Evolutionary conservation across 139 green algal species (phyloP).

Genomic region (Diplosphaera chodatii): DNA sequence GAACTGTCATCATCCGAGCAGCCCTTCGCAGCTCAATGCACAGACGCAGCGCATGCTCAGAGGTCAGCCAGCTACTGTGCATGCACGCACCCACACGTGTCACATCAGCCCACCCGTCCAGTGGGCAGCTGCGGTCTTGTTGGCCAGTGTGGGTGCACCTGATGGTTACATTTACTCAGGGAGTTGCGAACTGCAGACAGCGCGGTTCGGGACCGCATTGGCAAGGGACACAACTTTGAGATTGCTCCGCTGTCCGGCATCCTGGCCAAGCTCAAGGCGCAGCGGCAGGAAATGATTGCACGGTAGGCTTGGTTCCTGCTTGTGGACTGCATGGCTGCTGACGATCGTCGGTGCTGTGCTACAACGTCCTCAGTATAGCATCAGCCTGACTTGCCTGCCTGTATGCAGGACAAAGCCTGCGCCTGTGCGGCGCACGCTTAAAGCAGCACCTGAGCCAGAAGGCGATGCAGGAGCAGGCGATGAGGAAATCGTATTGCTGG

Average conservation of each 20-base stretch:
- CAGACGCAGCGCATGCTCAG: slow-evolving; percentile 38
- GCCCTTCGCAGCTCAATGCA: slow-evolving; percentile 10
- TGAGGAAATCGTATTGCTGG: slow-evolving; percentile 36
- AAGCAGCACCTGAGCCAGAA: no score
- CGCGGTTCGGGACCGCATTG: slow-evolving; percentile 32
- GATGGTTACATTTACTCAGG: no score
- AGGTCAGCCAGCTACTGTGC: no score
- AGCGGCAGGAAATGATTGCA: slow-evolving; percentile 15
- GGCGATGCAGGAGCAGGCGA: slow-evolving; percentile 5
- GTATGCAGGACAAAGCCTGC: background rate
- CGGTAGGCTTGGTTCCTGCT: no score
- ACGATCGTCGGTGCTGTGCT: no score
- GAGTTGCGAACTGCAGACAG: slow-evolving; percentile 27
- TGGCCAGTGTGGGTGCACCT: no score
- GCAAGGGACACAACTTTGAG: slow-evolving; percentile 24
- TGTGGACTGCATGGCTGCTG: no score
- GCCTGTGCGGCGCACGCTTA: background rate
- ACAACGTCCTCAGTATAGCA: no score
- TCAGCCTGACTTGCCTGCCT: no score
- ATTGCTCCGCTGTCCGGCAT: slow-evolving; percentile 33
- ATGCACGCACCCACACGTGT: no score
- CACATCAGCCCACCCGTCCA: no score
- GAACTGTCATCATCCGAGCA: background rate
- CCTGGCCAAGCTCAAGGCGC: slow-evolving; percentile 34
- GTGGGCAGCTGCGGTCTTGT: no score